Conservation (phyloP, 2,329 filamentous ascomycete species). For the Clarireedia monteithiana region DNA sequence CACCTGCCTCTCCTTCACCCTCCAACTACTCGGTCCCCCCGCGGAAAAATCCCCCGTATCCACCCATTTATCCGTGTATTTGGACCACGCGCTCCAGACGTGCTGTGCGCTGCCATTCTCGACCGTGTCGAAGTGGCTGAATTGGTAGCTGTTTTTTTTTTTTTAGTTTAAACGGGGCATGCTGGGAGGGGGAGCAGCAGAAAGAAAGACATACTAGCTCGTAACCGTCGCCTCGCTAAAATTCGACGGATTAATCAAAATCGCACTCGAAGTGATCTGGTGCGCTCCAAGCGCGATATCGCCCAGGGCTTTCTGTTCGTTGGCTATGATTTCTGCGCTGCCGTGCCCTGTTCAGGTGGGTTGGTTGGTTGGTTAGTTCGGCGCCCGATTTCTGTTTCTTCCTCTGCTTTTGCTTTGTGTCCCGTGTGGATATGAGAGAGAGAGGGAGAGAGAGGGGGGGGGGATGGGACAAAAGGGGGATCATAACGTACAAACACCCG, state of each 20-base stretch:
- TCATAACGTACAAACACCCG: constrained; percentile 2
- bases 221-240: not conserved
- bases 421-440: too few relatives aligned
- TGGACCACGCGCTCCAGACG: not conserved
- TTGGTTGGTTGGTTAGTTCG: rapidly evolving
- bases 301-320: not conserved
- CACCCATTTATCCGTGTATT: constrained; percentile 1
- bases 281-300: not conserved
- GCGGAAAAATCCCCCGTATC: not conserved
- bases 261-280: not conserved
- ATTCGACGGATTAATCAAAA: not conserved
- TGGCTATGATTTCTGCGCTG: not conserved
- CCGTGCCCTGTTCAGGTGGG: not conserved
- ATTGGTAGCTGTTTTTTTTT: not conserved
- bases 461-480: not conserved
- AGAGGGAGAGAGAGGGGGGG: too few relatives aligned
- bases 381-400: not conserved
- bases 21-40: constrained; percentile 1
- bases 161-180: not conserved
- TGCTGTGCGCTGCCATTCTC: not conserved
- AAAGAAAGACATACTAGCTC: constrained; percentile 1
- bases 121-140: not conserved
- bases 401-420: too few relatives aligned
- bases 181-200: not conserved
- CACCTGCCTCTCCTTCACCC: constrained; percentile 1